Conservation (phyloP, 768 basidiomycete species). For the Hysterangium stoloniferum region DNA sequence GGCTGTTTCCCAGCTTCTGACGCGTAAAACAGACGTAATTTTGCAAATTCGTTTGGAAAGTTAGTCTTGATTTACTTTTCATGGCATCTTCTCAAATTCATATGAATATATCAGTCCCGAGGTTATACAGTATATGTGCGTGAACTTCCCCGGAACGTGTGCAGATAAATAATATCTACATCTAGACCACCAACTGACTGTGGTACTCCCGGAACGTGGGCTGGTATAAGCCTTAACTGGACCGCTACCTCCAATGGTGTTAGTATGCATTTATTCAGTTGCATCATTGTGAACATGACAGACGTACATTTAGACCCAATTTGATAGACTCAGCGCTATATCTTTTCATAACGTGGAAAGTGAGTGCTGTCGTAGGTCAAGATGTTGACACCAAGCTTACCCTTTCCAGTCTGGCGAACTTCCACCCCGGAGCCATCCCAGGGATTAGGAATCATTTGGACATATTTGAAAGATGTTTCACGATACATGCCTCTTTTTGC, state of each 20-base stretch:
- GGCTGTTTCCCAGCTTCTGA: slow-evolving; percentile 1
- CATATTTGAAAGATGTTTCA: slow-evolving; percentile 67
- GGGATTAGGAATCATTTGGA: slow-evolving; percentile 70
- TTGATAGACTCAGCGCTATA: slow-evolving; percentile 63
- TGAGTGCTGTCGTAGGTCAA: slow-evolving; percentile 24
- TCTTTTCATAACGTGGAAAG: slow-evolving; percentile 75
- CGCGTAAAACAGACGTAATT: slow-evolving; percentile 45
- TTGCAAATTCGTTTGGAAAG: slow-evolving; percentile 64
- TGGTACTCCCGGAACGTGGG: slow-evolving; percentile 64
- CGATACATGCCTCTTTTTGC: slow-evolving; percentile 65
- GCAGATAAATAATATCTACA: not conserved
- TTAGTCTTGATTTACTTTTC: slow-evolving; percentile 25
- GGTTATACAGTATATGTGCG: slow-evolving; percentile 51
- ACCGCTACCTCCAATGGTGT: slow-evolving; percentile 68
- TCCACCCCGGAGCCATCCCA: slow-evolving; percentile 70
- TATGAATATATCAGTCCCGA: slow-evolving; percentile 39
- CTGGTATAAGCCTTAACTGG: slow-evolving; percentile 66
- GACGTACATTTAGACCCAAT: slow-evolving; percentile 40
- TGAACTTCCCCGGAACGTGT: not conserved
- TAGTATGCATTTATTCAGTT: not conserved
- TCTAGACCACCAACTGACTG: slow-evolving; percentile 65
- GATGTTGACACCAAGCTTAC: not conserved
- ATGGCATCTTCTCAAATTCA: not conserved
- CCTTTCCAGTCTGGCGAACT: slow-evolving; percentile 59
- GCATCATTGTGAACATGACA: not conserved